These are phyloP conservation scores for Botrytis deweyae DNA, from an alignment of 2,329 filamentous ascomycete genomes.

Conservation along the genomic window DNA sequence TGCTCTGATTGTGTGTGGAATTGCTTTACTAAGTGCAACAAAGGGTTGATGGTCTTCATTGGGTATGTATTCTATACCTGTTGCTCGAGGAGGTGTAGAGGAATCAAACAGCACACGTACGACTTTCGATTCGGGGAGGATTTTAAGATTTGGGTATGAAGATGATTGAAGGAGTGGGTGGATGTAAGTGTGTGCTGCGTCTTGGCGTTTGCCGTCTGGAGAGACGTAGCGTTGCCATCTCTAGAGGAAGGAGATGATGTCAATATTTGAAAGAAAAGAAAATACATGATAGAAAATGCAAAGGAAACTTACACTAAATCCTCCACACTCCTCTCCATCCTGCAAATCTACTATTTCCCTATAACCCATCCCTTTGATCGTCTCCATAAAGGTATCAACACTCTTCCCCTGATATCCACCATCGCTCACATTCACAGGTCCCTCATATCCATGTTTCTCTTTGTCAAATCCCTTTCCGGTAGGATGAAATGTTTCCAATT, in stretches of 20 bases:
- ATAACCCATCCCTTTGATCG: conserved; percentile 49
- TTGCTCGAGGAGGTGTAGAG: conserved; percentile 48
- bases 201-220: conserved; percentile 55
- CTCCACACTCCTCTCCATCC: conserved; percentile 46
- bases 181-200: conserved; percentile 55
- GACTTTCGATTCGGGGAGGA: conserved; percentile 58
- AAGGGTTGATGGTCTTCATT: conserved; percentile 46
- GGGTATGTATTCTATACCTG: conserved; percentile 58
- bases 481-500: conserved; percentile 55
- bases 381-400: conserved; percentile 52
- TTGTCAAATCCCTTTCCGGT: conserved; percentile 28
- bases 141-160: conserved; percentile 56
- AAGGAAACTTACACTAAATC: conserved; percentile 35
- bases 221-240: conserved; percentile 51
- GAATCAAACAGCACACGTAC: conserved; percentile 54
- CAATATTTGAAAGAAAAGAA: neutral
- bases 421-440: conserved; percentile 55
- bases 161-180: conserved; percentile 51
- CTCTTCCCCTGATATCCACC: conserved; percentile 47
- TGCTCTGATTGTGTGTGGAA: conserved; percentile 46
- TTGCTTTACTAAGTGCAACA: conserved; percentile 35
- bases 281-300: neutral
- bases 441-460: conserved; percentile 51
- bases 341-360: conserved; percentile 55
- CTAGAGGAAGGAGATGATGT: conserved; percentile 27